These are phyloP conservation scores for Ilyonectria destructans DNA, from an alignment of 2,329 filamentous ascomycete species.

Conservation along the genomic window DNA sequence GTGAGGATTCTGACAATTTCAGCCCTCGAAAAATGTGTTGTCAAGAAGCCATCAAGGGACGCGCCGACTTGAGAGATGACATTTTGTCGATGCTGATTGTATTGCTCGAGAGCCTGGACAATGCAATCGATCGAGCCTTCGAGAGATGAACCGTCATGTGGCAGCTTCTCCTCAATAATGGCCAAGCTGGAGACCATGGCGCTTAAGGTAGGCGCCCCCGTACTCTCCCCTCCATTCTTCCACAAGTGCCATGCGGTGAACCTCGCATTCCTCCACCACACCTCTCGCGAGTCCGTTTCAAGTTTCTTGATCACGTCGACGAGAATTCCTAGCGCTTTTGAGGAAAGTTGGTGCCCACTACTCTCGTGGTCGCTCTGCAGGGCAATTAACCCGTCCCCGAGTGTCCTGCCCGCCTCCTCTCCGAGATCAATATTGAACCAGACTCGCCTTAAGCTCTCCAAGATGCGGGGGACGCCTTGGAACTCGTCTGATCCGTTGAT, in stretches of 20 bases:
- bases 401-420: conserved; percentile 59
- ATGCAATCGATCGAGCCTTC: conserved; percentile 35
- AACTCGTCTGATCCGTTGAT: conserved; percentile 64
- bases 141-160: conserved; percentile 19
- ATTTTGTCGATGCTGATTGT: conserved; percentile 41
- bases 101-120: conserved; percentile 37
- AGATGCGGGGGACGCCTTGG: conserved; percentile 71
- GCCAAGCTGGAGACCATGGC: conserved; percentile 65
- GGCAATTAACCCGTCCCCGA: conserved; percentile 63
- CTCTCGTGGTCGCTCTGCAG: conserved; percentile 73
- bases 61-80: conserved; percentile 53
- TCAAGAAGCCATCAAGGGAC: conserved; percentile 56
- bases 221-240: conserved; percentile 77
- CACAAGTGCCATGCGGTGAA: conserved; percentile 76
- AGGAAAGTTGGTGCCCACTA: conserved; percentile 73
- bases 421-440: conserved; percentile 72
- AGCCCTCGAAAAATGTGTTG: conserved; percentile 39
- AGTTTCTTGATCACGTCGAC: conserved; percentile 61
- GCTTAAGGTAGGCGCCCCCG: conserved; percentile 73
- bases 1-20: conserved; percentile 68
- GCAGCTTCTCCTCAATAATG: conserved; percentile 54
- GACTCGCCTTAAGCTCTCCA: conserved; percentile 72
- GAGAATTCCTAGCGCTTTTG: conserved; percentile 67
- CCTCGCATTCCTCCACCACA: conserved; percentile 71
- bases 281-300: conserved; percentile 48